Evolutionary conservation across 495 filamentous ascomycete species (phyloP).

Genomic region (Cercophora samala): DNA sequence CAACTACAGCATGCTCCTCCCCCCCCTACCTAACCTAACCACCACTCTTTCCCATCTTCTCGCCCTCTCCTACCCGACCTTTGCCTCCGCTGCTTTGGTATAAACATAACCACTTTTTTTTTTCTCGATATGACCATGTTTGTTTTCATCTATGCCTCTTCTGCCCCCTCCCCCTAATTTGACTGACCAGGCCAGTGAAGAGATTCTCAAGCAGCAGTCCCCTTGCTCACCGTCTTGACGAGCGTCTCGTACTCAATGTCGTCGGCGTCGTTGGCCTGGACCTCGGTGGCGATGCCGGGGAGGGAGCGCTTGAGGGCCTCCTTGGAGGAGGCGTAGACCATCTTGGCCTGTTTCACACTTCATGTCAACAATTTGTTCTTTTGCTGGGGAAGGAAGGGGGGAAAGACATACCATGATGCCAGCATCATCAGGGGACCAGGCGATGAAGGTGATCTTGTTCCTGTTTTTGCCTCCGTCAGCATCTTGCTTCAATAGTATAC

Average conservation of each 20-base stretch:
- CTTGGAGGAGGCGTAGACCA: constrained; percentile 97
- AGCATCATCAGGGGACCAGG: constrained; percentile 86
- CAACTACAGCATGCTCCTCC: background rate
- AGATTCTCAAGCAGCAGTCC: constrained; percentile 47
- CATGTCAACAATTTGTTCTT: background rate
- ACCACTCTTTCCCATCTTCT: background rate
- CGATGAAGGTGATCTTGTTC: constrained; percentile 94
- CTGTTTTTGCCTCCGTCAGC: constrained; percentile 40
- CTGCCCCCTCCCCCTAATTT: background rate
- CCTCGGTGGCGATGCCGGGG: constrained; percentile 70
- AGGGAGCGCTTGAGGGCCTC: constrained; percentile 86
- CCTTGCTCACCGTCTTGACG: constrained; percentile 77
- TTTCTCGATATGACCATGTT: background rate
- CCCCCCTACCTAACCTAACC: background rate
- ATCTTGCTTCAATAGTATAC: constrained; percentile 12
- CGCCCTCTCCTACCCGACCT: too few species aligned
- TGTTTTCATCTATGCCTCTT: background rate
- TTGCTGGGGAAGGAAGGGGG: constrained; percentile 1
- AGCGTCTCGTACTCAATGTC: constrained; percentile 85
- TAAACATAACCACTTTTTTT: background rate
- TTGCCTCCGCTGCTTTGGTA: too few species aligned
- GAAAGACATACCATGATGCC: constrained; percentile 61
- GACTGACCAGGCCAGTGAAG: too few species aligned
- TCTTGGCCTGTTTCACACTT: constrained; percentile 60
- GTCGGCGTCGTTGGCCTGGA: constrained; percentile 89